phyloP scores from a whole-genome alignment of 352 stramenopile genomes.

The Pythium rishiriense region DNA sequence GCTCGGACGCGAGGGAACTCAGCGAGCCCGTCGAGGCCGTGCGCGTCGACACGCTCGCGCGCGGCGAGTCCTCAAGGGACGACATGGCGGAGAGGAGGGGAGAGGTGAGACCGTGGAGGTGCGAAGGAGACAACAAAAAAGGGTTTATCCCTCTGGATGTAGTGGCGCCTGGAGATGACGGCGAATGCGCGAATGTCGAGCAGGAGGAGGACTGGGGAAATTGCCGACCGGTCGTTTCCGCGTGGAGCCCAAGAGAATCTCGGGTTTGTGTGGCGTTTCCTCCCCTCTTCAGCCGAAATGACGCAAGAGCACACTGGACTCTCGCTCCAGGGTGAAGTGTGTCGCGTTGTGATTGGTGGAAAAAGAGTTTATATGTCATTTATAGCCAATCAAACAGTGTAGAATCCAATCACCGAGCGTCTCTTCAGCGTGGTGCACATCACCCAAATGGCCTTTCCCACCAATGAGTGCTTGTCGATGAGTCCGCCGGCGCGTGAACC shows the following conservation, averaged over 20 bases:
- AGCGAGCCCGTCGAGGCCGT: conserved; percentile 25
- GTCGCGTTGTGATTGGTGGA: neutral
- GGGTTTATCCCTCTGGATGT: too few relatives aligned
- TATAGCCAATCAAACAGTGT: neutral
- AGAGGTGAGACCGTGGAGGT: too few relatives aligned
- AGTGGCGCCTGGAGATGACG: too few relatives aligned
- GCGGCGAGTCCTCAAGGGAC: conserved; percentile 15
- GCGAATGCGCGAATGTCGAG: too few relatives aligned
- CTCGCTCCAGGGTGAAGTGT: neutral
- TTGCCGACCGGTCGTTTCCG: too few relatives aligned
- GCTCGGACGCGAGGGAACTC: conserved; percentile 25
- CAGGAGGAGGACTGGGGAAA: too few relatives aligned
- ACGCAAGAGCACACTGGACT: neutral
- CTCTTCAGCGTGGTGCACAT: neutral
- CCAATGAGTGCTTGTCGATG: too few relatives aligned
- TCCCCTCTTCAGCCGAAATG: neutral
- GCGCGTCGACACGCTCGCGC: conserved; percentile 16
- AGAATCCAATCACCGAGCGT: neutral
- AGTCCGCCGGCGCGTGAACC: too few relatives aligned
- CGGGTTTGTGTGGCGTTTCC: neutral
- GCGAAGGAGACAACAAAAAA: neutral
- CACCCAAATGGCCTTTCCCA: neutral
- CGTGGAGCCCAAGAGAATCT: too few relatives aligned
- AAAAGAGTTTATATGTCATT: neutral
- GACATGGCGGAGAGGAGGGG: too few relatives aligned